These are phyloP conservation scores for Pulveroboletus sp. DNA, from an alignment of 768 basidiomycete species.

Conservation along the genomic window DNA sequence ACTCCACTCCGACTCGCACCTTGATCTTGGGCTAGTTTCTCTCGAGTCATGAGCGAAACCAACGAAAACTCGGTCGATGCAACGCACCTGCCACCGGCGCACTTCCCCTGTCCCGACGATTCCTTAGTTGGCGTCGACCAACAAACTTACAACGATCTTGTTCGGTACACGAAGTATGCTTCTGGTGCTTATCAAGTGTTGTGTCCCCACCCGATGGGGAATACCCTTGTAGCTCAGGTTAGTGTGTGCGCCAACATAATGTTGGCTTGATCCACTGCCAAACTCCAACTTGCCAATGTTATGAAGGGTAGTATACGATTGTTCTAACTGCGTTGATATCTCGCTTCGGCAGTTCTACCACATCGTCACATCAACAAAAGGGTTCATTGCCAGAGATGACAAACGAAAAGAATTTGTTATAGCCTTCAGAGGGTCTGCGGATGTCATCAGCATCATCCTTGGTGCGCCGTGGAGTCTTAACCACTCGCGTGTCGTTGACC, in stretches of 20 bases:
- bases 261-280: not conserved
- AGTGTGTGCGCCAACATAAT: slow-evolving; percentile 6
- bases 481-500: not conserved
- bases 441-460: slow-evolving; percentile 17
- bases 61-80: not conserved
- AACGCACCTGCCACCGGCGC: too few relatives aligned
- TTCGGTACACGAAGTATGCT: slow-evolving; percentile 47
- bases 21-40: too few relatives aligned
- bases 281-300: not conserved
- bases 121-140: slow-evolving; percentile 31
- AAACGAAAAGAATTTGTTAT: slow-evolving; percentile 39
- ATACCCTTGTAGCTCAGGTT: slow-evolving; percentile 40
- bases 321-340: not conserved
- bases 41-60: too few relatives aligned
- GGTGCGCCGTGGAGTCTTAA: slow-evolving; percentile 9
- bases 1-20: too few relatives aligned
- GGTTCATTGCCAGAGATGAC: slow-evolving; percentile 46
- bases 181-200: slow-evolving; percentile 47
- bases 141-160: slow-evolving; percentile 40
- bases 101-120: slow-evolving; percentile 24
- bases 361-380: slow-evolving; percentile 38
- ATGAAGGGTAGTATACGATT: not conserved
- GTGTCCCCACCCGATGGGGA: slow-evolving; percentile 50
- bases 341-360: slow-evolving; percentile 32
- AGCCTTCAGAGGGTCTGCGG: slow-evolving; percentile 39